Percentiles rank a stretch among this genome's conserved stretches.
These are phyloP conservation scores for Xylaria sp. DNA, from an alignment of 2,329 filamentous ascomycete species.

Conservation along the genomic window DNA sequence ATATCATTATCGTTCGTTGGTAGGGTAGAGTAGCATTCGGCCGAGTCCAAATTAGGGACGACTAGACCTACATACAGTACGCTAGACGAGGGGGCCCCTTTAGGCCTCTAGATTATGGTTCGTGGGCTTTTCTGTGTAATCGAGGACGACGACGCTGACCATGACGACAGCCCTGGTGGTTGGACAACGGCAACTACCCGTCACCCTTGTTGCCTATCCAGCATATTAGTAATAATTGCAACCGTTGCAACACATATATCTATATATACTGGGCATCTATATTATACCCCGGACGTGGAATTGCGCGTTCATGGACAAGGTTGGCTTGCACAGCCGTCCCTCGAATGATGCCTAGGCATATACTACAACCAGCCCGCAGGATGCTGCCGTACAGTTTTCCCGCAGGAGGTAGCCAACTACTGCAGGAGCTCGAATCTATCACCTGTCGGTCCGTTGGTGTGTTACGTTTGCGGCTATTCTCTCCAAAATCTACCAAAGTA, in stretches of 20 bases:
- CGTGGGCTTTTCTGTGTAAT: not conserved
- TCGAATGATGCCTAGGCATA: not conserved
- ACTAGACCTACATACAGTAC: not conserved
- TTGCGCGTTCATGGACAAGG: conserved; percentile 12
- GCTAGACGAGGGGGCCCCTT: not conserved
- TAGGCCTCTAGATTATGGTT: not conserved
- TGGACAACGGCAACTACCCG: conserved; percentile 24
- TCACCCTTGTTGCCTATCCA: conserved; percentile 5
- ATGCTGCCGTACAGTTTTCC: not conserved
- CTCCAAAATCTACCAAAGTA: not conserved
- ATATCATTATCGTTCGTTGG: conserved; percentile 24
- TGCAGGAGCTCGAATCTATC: not conserved
- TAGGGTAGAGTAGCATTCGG: conserved; percentile 28
- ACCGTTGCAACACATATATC: conserved; percentile 2
- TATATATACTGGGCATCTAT: not conserved
- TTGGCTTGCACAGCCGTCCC: not conserved
- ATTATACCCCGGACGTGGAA: not conserved
- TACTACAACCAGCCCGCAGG: not conserved
- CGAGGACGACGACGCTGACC: not conserved
- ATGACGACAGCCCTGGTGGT: conserved; percentile 15
- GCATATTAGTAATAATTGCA: not conserved
- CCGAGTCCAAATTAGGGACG: conserved; percentile 21
- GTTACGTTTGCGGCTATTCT: conserved; percentile 7
- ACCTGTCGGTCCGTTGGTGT: conserved; percentile 4
- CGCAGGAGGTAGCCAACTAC: not conserved